phyloP scores from a whole-genome alignment of 2,329 filamentous ascomycete species.

The Acrocalymma vagum region DNA sequence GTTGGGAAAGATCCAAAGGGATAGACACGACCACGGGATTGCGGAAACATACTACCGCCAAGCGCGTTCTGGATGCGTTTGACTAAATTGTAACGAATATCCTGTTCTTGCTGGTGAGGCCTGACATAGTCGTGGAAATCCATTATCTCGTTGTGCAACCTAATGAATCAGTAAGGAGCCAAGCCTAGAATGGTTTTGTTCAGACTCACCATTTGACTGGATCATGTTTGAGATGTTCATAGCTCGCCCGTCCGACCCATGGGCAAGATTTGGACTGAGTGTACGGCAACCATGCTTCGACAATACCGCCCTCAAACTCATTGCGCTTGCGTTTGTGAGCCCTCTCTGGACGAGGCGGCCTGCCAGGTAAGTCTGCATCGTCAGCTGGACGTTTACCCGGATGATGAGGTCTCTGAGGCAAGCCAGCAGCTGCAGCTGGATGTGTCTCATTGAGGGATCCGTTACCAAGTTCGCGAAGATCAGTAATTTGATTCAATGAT shows the following conservation, averaged over 20 bases:
- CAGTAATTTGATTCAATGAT: conserved; percentile 28
- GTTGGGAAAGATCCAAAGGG: conserved; percentile 96
- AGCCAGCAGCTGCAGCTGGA: conserved; percentile 5
- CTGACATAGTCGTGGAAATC: conserved; percentile 89
- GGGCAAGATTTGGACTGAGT: conserved; percentile 61
- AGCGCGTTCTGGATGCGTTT: conserved; percentile 71
- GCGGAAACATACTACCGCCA: conserved; percentile 34
- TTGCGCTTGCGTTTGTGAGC: conserved; percentile 73
- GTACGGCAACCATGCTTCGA: conserved; percentile 52
- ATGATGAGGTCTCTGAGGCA: conserved; percentile 13
- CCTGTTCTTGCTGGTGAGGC: conserved; percentile 79
- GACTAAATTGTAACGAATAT: conserved; percentile 77
- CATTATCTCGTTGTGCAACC: conserved; percentile 87
- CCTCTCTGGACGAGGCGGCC: conserved; percentile 15
- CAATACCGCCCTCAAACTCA: conserved; percentile 48
- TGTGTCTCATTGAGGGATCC: neutral
- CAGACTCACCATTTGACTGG: conserved; percentile 57
- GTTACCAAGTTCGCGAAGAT: conserved; percentile 12
- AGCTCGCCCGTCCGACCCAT: conserved; percentile 44
- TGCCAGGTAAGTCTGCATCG: conserved; percentile 18
- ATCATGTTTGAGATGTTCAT: conserved; percentile 63
- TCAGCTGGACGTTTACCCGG: conserved; percentile 13
- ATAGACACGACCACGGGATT: conserved; percentile 65
- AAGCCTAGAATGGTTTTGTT: neutral
- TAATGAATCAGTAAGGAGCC: conserved; percentile 40